phyloP scores from a whole-genome alignment of 306 rosid genomes.

The Vachellia collinsii region DNA sequence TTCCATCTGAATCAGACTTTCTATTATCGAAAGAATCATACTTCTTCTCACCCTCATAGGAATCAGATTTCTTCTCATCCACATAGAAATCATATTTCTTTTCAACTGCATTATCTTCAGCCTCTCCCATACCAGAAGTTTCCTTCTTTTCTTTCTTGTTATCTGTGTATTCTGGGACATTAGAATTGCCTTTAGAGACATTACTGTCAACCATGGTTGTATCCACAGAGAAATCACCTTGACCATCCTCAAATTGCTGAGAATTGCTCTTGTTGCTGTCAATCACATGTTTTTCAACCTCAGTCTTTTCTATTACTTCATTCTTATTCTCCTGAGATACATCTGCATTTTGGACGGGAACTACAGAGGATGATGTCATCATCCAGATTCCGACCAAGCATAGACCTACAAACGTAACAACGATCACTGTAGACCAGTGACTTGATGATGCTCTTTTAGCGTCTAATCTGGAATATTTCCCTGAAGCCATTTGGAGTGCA shows the following conservation, averaged over 20 bases:
- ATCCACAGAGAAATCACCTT: constrained; percentile 77
- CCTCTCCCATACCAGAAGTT: no score
- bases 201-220: constrained; percentile 59
- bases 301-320: constrained; percentile 48
- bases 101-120: no score
- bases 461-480: constrained; percentile 74
- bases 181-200: constrained; percentile 27
- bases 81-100: no score
- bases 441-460: constrained; percentile 61
- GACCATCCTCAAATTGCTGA: constrained; percentile 67
- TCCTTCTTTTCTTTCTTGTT: background rate
- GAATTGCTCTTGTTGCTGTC: constrained; percentile 45
- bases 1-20: constrained; percentile 43
- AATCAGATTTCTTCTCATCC: background rate
- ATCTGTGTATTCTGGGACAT: constrained; percentile 24
- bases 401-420: constrained; percentile 81
- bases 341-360: constrained; percentile 72
- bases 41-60: constrained; percentile 28
- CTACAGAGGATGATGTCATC: constrained; percentile 87
- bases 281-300: constrained; percentile 46
- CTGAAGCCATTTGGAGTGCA: constrained; percentile 64
- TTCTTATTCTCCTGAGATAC: constrained; percentile 57
- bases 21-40: no score
- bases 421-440: constrained; percentile 82
- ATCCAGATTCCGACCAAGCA: constrained; percentile 94